A percentile compares a stretch with the other conserved stretches of the same genome.
These are phyloP conservation scores for Suillus luteus DNA, from an alignment of 768 basidiomycete species.

Conservation along the genomic window DNA sequence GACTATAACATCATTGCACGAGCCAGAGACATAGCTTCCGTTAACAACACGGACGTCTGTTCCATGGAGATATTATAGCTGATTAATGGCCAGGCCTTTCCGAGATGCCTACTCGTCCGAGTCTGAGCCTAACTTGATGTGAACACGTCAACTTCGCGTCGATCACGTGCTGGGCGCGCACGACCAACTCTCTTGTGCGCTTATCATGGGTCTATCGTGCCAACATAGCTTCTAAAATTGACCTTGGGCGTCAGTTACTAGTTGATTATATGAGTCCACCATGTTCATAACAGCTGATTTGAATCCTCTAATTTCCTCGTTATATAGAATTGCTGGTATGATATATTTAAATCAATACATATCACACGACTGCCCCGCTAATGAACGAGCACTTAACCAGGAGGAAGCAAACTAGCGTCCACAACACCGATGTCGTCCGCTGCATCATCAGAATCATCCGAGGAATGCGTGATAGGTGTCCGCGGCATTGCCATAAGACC, in stretches of 20 bases:
- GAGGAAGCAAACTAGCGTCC: conserved; percentile 91
- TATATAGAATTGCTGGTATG: neutral
- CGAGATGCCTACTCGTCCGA: neutral
- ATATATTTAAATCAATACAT: conserved; percentile 1
- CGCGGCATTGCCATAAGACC: conserved; percentile 99
- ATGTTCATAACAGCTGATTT: no score
- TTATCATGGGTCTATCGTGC: neutral
- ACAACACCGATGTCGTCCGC: conserved; percentile 59
- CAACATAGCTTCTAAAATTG: neutral
- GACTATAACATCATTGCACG: neutral
- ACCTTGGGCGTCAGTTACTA: neutral
- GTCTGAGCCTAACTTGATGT: neutral
- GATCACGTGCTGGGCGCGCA: no score
- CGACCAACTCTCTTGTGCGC: no score
- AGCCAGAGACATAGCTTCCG: neutral
- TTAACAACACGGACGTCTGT: neutral
- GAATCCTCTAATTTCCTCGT: neutral
- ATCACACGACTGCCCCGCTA: neutral
- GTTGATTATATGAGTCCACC: neutral
- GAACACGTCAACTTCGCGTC: no score
- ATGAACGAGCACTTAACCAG: conserved; percentile 58
- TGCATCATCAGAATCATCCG: conserved; percentile 59
- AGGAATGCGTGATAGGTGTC: conserved; percentile 73
- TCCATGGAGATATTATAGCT: neutral
- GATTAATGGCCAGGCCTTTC: neutral